These are phyloP conservation scores for Chaetomium sp. DNA, from an alignment of 2,329 filamentous ascomycete species.

Conservation along the genomic window DNA sequence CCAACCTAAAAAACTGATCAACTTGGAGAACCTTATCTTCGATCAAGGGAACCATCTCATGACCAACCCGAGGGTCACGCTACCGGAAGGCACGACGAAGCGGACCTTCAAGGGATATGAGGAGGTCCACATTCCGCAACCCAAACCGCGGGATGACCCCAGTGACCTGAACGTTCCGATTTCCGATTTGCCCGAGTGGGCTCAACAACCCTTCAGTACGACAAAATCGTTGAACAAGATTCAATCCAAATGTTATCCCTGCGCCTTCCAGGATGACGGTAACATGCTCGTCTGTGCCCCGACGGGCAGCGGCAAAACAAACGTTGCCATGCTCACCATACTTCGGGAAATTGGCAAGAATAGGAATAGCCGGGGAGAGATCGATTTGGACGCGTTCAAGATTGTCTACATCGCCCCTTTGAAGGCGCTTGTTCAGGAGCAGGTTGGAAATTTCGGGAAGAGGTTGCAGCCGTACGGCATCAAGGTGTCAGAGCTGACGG, in stretches of 20 bases:
- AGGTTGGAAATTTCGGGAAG: conserved; percentile 96
- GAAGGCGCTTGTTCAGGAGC: conserved; percentile 94
- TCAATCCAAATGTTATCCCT: conserved; percentile 88
- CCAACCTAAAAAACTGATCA: conserved; percentile 84
- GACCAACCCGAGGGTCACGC: conserved; percentile 95
- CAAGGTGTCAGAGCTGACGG: conserved; percentile 90
- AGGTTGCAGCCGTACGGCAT: conserved; percentile 89
- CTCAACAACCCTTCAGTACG: conserved; percentile 79
- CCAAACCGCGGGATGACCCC: conserved; percentile 82
- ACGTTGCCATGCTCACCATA: conserved; percentile 96
- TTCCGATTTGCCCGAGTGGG: conserved; percentile 89
- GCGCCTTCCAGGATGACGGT: conserved; percentile 89
- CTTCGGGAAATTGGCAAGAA: conserved; percentile 96
- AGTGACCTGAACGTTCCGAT: conserved; percentile 82
- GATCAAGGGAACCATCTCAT: conserved; percentile 98
- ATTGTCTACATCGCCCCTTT: conserved; percentile 97
- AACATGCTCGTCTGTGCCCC: conserved; percentile 98
- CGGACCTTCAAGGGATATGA: conserved; percentile 97
- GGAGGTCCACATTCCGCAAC: conserved; percentile 94
- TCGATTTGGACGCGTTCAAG: conserved; percentile 95
- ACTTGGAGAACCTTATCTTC: conserved; percentile 93
- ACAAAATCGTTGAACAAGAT: conserved; percentile 91
- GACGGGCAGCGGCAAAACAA: conserved; percentile 96
- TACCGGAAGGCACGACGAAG: conserved; percentile 94
- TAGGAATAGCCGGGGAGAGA: conserved; percentile 86